Evolutionary conservation across 495 filamentous ascomycete species (phyloP).

Genomic region (Bacidia gigantensis): DNA sequence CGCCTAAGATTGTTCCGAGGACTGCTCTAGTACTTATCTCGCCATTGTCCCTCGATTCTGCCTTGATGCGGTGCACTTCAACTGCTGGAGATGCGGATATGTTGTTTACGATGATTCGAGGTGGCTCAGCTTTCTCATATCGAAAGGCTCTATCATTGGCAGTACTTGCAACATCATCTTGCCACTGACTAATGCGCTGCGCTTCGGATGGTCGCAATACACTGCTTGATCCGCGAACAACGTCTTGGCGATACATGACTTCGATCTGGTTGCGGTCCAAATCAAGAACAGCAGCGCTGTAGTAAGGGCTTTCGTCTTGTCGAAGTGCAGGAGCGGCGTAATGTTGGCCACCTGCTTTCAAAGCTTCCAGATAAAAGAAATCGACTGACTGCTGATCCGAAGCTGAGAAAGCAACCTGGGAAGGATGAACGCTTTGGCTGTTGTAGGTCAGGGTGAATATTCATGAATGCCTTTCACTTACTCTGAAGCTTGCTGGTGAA

Average conservation of each 20-base stretch:
- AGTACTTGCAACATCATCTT: conserved; percentile 15
- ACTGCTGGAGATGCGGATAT: conserved; percentile 22
- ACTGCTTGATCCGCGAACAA: background rate
- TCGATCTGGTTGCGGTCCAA: conserved; percentile 48
- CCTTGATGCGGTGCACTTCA: conserved; percentile 20
- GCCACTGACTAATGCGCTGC: conserved; percentile 12
- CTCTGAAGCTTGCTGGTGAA: conserved; percentile 42
- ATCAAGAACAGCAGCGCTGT: conserved; percentile 48
- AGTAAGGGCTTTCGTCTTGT: conserved; percentile 37
- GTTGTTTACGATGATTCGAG: conserved; percentile 24
- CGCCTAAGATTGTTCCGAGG: conserved; percentile 63
- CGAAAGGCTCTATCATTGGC: background rate
- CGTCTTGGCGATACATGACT: conserved; percentile 36
- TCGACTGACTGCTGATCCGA: conserved; percentile 38
- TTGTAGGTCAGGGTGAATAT: too few species aligned
- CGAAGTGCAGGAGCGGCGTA: conserved; percentile 42
- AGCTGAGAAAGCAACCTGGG: conserved; percentile 46
- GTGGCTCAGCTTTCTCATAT: background rate
- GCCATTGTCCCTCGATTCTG: conserved; percentile 24
- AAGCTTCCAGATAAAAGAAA: conserved; percentile 44
- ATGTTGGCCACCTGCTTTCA: conserved; percentile 43
- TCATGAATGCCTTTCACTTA: too few species aligned
- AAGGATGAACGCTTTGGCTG: conserved; percentile 36
- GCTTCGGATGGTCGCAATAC: conserved; percentile 3
- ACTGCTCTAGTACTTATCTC: conserved; percentile 35